Conservation (phyloP, 2,329 filamentous ascomycete species). For the Akanthomyces uredinophilus region DNA sequence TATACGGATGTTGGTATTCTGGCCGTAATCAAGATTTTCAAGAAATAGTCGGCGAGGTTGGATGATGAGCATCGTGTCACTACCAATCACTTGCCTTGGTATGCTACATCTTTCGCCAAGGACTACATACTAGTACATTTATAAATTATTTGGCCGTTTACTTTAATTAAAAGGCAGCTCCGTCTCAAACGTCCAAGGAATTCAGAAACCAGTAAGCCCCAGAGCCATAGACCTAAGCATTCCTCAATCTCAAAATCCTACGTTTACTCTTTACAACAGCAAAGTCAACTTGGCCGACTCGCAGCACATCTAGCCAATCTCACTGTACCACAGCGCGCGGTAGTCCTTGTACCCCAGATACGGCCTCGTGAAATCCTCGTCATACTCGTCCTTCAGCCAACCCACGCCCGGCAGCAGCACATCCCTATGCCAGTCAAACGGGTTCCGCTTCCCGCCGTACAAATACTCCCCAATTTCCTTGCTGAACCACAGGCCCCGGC, state of each 20-base stretch:
- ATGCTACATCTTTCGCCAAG: too few species aligned
- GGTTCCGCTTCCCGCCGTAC: not conserved
- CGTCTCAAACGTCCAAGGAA: too few species aligned
- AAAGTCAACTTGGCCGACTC: too few species aligned
- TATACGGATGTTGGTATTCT: not conserved
- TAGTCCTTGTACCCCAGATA: not conserved
- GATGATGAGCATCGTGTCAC: not conserved
- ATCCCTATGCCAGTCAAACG: not conserved
- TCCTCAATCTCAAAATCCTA: too few species aligned
- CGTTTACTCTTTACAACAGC: too few species aligned
- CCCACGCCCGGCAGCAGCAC: not conserved
- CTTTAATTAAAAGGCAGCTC: too few species aligned
- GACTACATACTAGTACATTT: too few species aligned
- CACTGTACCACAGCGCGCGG: not conserved
- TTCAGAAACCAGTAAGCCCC: too few species aligned
- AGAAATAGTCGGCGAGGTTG: not conserved
- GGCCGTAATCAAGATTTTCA: slow-evolving; percentile 3
- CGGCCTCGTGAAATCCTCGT: slow-evolving; percentile 1
- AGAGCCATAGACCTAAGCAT: too few species aligned
- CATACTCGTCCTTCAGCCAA: slow-evolving; percentile 1
- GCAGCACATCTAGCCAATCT: not conserved
- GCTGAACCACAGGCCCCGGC: not conserved
- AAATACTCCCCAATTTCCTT: not conserved
- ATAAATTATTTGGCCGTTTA: too few species aligned
- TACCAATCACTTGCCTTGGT: too few species aligned